Evolutionary conservation across 176 grass and related monocot species (phyloP).

Genomic region (Carex cristatella): DNA sequence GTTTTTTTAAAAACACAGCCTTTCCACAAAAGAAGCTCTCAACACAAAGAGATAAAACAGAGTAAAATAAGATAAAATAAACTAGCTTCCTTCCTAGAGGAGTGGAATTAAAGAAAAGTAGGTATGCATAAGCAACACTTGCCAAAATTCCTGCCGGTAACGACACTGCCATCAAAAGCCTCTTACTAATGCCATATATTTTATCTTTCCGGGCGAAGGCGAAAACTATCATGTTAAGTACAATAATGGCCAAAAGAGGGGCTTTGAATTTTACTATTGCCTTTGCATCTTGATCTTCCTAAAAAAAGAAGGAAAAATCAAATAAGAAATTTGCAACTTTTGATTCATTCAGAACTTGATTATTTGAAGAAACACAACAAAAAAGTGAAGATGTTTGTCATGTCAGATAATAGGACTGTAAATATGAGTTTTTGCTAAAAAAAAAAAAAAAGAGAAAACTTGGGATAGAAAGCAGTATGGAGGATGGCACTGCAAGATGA

Average conservation of each 20-base stretch:
- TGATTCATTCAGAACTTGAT: background rate
- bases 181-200: background rate
- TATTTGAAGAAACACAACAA: background rate
- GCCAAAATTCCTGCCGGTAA: background rate
- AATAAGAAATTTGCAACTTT: background rate
- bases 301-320: background rate
- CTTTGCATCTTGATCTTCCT: background rate
- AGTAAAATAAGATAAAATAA: background rate
- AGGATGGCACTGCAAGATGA: too few species aligned
- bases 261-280: background rate
- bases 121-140: background rate
- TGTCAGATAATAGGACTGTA: background rate
- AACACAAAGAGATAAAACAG: conserved; percentile 1
- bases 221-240: background rate
- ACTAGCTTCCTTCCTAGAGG: background rate
- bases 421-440: background rate
- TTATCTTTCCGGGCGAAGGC: background rate
- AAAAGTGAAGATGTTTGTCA: background rate
- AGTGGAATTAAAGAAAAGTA: background rate
- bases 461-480: too few species aligned
- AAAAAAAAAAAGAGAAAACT: background rate
- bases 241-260: background rate
- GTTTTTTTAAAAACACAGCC: background rate
- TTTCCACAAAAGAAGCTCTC: conserved; percentile 4
- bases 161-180: background rate